Evolutionary conservation across 176 grass and related monocot genomes (phyloP).

Genomic region (Aegilops speltoides): DNA sequence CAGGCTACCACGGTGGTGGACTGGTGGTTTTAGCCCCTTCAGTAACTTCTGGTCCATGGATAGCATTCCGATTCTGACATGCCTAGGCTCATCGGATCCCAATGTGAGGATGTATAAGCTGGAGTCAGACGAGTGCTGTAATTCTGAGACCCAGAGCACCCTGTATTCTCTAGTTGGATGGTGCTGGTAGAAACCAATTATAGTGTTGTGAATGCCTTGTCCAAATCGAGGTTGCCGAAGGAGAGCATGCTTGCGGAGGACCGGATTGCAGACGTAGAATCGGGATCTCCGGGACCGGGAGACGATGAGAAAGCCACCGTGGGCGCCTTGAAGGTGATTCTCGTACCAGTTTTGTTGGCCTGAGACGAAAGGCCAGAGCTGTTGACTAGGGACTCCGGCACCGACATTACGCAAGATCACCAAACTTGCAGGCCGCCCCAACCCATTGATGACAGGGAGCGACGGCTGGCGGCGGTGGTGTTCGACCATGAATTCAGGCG

Average conservation of each 20-base stretch:
- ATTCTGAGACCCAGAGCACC: not conserved
- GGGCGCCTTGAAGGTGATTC: not conserved
- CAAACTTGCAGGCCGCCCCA: not conserved
- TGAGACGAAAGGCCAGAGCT: not conserved
- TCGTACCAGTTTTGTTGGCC: fast-evolving
- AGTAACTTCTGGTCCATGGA: not conserved
- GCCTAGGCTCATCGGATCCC: not conserved
- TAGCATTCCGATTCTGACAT: not conserved
- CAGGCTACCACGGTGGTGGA: not conserved
- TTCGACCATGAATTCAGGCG: not conserved
- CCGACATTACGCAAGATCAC: not conserved
- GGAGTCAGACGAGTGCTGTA: too few relatives aligned
- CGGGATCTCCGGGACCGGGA: not conserved
- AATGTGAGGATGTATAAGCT: not conserved
- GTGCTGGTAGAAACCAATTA: not conserved
- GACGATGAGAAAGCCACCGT: not conserved
- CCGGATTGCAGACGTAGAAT: not conserved
- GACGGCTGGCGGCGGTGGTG: not conserved
- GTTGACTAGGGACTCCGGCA: not conserved
- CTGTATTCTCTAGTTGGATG: not conserved
- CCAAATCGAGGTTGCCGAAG: not conserved
- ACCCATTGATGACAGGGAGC: not conserved
- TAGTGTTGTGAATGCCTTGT: not conserved
- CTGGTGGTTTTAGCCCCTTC: not conserved
- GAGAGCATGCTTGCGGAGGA: not conserved